Evolutionary conservation across 305 asterid genomes (phyloP), one percentile per base, ranked within the genome.

Genomic region (Solanum hybrid): DNA sequence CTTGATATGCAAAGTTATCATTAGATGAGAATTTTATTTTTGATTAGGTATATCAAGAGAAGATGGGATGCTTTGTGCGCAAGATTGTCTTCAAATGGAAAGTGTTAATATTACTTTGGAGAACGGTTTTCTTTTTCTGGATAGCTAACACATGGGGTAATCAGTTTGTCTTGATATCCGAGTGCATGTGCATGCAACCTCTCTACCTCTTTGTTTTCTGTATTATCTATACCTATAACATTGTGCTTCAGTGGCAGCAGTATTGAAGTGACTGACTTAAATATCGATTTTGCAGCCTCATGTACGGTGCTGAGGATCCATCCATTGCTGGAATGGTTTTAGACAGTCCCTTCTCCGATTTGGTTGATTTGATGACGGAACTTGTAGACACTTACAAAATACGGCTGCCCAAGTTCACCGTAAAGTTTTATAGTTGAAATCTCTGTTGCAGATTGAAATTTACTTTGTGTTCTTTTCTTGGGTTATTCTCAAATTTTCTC

Each of bases 271-370:
- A 85, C 51, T 73, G 75, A 85, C 73, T 72, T 24, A 32, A 37
- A 38, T 35, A 11, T 46, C 20, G 17, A 22, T 38, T 75, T 72
- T 90, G 91, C 98, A 97, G 99, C 95, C 92, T 97, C 93, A 92
- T 97, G 97, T 97, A 97, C 87, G 99, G 98, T 89, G 98, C 94
- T 77, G 98, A 96, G 95, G 99, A 97, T 95, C 99, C 99, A 89
- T 97, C 99, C 32, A 95, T 97, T 26, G 98, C 99, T 76, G 99
- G 98, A 92, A 95, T 97, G 98, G 98, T 97, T 91, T 94, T 97
- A 37, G 99, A 97, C 92, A 97, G 99, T 93, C 98, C 99, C 81
- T 97, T 97, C 80, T 96, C 98, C 1, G 98, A 97, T 95, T 93
- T 97, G 93, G 98, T 96, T 87, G 98, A 96, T 92, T 93, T 97